Conservation (phyloP, 2,329 filamentous ascomycete genomes). For the Fusarium caatingaense region DNA sequence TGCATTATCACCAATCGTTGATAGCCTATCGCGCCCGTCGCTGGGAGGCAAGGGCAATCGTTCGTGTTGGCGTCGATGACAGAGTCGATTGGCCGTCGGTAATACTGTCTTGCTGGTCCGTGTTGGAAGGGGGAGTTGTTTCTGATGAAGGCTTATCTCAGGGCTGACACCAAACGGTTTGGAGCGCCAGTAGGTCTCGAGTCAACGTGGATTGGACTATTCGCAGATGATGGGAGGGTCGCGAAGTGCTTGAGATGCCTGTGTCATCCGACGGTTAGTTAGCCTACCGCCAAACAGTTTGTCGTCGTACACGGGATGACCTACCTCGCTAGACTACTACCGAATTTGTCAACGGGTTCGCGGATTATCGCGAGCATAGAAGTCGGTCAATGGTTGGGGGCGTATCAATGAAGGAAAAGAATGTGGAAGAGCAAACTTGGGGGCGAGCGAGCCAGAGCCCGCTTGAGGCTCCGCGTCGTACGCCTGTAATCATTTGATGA, state of each 20-base stretch:
- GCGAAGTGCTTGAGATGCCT: not conserved
- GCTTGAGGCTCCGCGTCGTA: not conserved
- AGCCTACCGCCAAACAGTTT: not conserved
- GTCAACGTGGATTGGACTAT: not conserved
- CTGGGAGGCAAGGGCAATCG: not conserved
- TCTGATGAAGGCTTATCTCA: not conserved
- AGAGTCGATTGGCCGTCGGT: not conserved
- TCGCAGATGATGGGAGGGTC: not conserved
- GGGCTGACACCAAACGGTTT: not conserved
- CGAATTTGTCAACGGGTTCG: not conserved
- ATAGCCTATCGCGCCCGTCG: not conserved
- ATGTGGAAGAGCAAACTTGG: not conserved
- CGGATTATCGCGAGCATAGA: not conserved
- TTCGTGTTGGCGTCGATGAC: too few relatives aligned
- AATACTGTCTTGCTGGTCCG: not conserved
- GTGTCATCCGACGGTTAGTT: not conserved
- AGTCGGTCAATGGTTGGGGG: not conserved
- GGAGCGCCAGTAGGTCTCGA: not conserved
- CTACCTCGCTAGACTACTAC: not conserved
- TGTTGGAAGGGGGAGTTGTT: not conserved
- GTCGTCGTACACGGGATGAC: not conserved
- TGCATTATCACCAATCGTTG: conserved; percentile 2
- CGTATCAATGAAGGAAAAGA: not conserved
- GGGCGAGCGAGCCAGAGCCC: not conserved
- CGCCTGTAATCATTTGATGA: not conserved